Evolutionary conservation across 257 asterid species (phyloP).

Genomic region (Perilla frutescens): DNA sequence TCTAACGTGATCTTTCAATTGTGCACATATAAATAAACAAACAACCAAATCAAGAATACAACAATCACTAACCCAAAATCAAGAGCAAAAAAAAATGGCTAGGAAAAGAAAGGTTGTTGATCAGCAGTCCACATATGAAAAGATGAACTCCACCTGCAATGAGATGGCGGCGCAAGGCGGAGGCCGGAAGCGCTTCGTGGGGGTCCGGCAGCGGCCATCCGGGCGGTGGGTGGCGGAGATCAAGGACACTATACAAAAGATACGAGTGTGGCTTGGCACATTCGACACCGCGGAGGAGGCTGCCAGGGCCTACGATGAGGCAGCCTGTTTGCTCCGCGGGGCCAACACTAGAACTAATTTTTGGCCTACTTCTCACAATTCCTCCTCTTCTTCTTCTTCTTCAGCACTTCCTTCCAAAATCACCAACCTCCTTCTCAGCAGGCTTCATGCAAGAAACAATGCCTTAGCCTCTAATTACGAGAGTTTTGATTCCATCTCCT

Average conservation of each 20-base stretch:
- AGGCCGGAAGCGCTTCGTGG: conserved; percentile 62
- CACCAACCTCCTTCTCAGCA: conserved; percentile 64
- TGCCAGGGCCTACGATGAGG: conserved; percentile 76
- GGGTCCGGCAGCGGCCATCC: conserved; percentile 75
- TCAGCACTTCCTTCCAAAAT: conserved; percentile 73
- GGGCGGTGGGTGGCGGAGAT: conserved; percentile 89
- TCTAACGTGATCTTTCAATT: conserved; percentile 15
- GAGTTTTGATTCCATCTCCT: neutral
- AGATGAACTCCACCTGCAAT: too few species aligned
- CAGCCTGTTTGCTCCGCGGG: conserved; percentile 82
- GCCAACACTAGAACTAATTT: conserved; percentile 79
- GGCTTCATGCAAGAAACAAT: conserved; percentile 68
- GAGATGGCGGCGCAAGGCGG: conserved; percentile 44
- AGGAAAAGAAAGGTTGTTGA: conserved; percentile 64
- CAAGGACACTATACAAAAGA: conserved; percentile 74
- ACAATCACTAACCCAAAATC: too few species aligned
- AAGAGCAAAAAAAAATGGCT: conserved; percentile 42
- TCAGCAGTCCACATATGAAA: neutral
- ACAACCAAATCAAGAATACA: neutral
- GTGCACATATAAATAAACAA: conserved; percentile 21
- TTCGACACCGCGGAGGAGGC: conserved; percentile 85
- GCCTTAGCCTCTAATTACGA: conserved; percentile 32
- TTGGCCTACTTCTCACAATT: conserved; percentile 59
- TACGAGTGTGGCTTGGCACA: conserved; percentile 75
- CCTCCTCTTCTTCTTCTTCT: conserved; percentile 50